phyloP scores from a whole-genome alignment of 75 land plant species.

The Cupressus sempervirens region DNA sequence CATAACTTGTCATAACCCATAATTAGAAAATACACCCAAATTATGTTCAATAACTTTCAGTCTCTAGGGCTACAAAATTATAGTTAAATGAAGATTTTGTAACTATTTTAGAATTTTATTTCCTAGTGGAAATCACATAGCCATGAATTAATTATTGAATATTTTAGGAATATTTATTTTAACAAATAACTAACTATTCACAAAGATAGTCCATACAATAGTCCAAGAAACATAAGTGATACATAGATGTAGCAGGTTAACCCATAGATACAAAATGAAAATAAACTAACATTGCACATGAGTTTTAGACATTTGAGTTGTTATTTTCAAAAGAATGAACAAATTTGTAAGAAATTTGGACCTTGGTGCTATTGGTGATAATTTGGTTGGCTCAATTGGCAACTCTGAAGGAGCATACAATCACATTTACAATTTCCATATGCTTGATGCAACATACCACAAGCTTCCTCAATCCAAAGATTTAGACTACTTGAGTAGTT shows the following conservation, averaged over 20 bases:
- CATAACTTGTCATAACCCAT: conserved; percentile 45
- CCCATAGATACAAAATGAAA: not conserved
- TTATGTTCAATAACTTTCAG: not conserved
- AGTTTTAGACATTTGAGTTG: not conserved
- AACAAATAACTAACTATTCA: not conserved
- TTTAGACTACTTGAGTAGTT: too few relatives aligned
- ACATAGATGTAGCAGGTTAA: not conserved
- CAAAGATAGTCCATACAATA: too few relatives aligned
- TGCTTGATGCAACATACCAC: too few relatives aligned
- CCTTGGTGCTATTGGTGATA: too few relatives aligned
- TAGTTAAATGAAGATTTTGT: not conserved
- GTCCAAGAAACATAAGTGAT: not conserved
- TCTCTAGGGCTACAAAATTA: not conserved
- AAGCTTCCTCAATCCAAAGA: too few relatives aligned
- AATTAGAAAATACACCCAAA: not conserved
- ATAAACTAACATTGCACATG: too few relatives aligned
- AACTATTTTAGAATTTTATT: not conserved
- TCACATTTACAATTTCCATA: too few relatives aligned
- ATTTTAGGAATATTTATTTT: not conserved
- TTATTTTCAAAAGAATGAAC: too few relatives aligned
- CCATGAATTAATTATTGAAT: not conserved
- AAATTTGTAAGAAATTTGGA: too few relatives aligned
- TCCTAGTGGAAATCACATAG: not conserved
- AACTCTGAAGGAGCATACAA: too few relatives aligned
- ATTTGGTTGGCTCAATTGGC: too few relatives aligned